Base-by-base conservation (phyloP, 306 rosid genomes). In the Lithocarpus polystachyus region DNA sequence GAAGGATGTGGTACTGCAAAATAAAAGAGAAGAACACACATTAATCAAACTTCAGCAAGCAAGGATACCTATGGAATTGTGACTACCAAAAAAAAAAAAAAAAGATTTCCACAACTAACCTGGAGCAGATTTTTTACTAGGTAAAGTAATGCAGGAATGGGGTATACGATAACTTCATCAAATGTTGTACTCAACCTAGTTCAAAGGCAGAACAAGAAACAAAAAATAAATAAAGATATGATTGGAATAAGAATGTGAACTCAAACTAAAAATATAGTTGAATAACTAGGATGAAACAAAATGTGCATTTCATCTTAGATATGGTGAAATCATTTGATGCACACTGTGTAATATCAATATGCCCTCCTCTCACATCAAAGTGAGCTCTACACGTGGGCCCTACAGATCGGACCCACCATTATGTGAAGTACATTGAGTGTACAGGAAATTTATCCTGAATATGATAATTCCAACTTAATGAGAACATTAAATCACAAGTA, bases 1-100 rank as follows among this genome's bases (percentile, higher is more conserved):
- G 97, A 84, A 95, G 93, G 72, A 91, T 95, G 88, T 95, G 91
- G 85, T 95, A 95, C 98, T 92, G 95, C 88, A 76, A 61, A 77
- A 80, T 14, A 31, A 78, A 77, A 84, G 69, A 51, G 52, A 79
- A 84, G 62, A 51, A 83, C 11, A 72, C 74, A 77, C 23, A 57
- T 37, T 59, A 77, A 81, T 77, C 79, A 85, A 18, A 79, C 62
- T 56, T 75, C 56, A 55, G 57, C 70, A 77, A 75, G 80, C 55
- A 80, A 68, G 56, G 72, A 55, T 40, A 72, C 19, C 15, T 17
- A 69, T 33, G 48, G 56, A 28, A 57, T 69, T 26, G 70, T 15
- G 18, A 75, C 19, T n/a, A 2, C 45, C 9, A 61, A 57, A 59
- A 56, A 10, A 29, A 20, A 48, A 28, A 4, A 4, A 26, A 54